phyloP scores from a whole-genome alignment of 345 rosid species.

The Melaleuca quinquenervia region DNA sequence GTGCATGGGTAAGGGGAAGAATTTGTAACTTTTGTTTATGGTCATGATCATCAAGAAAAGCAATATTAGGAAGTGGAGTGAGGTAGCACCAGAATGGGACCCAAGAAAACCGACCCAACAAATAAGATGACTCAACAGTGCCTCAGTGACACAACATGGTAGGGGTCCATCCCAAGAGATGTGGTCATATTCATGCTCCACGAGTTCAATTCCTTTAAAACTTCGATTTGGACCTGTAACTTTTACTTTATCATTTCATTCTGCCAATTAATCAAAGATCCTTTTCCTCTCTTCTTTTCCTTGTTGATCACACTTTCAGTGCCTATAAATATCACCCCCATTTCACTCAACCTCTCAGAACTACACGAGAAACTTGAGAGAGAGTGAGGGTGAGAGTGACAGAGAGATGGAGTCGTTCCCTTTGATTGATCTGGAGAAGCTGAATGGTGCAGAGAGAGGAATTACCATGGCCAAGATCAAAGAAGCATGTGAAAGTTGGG shows the following conservation, averaged over 20 bases:
- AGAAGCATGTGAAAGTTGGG: conserved; percentile 80
- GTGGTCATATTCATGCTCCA: background rate
- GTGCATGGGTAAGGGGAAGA: background rate
- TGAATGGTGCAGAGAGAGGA: conserved; percentile 50
- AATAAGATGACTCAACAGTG: background rate
- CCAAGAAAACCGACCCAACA: background rate
- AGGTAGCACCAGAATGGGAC: background rate
- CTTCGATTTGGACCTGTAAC: background rate
- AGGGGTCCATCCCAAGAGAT: background rate
- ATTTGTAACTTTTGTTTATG: background rate
- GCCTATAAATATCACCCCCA: conserved; percentile 43
- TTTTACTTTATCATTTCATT: background rate
- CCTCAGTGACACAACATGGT: background rate
- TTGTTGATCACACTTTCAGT: background rate
- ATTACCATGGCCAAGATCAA: conserved; percentile 46
- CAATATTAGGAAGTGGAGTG: background rate
- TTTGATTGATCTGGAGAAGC: conserved; percentile 45
- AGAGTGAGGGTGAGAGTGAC: background rate
- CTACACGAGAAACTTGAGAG: background rate
- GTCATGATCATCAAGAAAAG: background rate
- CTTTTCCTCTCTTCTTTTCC: background rate
- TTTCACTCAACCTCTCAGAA: conserved; percentile 10
- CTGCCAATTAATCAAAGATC: background rate
- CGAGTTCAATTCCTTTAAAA: background rate
- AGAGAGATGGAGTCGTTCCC: conserved; percentile 50